These are phyloP conservation scores for Cryptococcus floricola DNA, from an alignment of 1,284 basidiomycete species.

Conservation along the genomic window DNA sequence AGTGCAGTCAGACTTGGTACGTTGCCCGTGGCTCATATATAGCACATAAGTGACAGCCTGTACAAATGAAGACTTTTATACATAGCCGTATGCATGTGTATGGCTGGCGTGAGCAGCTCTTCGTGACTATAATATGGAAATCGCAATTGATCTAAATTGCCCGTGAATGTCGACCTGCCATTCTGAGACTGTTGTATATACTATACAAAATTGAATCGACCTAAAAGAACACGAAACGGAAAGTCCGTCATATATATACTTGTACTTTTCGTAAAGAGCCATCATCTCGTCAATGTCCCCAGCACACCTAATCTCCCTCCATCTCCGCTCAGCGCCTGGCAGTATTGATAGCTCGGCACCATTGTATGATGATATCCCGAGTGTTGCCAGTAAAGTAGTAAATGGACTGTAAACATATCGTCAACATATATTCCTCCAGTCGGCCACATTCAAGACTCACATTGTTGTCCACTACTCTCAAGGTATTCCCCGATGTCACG, in stretches of 20 bases:
- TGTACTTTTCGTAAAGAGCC: not conserved
- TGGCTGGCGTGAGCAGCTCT: too few species aligned
- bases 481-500: conserved; percentile 76
- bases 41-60: too few species aligned
- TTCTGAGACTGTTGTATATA: not conserved
- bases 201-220: too few species aligned
- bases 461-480: conserved; percentile 50
- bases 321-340: conserved; percentile 10
- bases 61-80: too few species aligned
- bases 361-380: conserved; percentile 75
- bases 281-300: not conserved
- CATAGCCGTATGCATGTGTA: too few species aligned
- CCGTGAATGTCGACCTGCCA: not conserved
- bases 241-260: not conserved
- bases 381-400: conserved; percentile 84
- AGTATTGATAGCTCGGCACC: conserved; percentile 59
- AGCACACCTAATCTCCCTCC: not conserved
- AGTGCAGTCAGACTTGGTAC: too few species aligned
- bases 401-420: conserved; percentile 57
- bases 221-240: not conserved
- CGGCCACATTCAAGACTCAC: conserved; percentile 17
- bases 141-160: too few species aligned
- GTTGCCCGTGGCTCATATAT: too few species aligned
- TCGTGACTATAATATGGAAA: too few species aligned
- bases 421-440: not conserved